phyloP scores from a whole-genome alignment of 305 asterid species.

The Solanum hybrid region DNA sequence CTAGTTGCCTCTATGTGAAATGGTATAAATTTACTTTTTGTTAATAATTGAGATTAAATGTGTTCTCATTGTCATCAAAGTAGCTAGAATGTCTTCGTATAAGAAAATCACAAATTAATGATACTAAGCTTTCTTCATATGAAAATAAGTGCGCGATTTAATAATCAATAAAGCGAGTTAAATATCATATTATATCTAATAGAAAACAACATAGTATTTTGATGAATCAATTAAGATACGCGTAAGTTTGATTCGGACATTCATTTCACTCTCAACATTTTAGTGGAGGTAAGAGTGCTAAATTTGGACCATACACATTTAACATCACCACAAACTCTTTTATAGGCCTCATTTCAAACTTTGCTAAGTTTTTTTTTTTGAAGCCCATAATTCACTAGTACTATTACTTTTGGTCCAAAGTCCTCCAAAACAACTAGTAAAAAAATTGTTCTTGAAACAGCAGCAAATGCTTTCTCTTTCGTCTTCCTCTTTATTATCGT shows the following conservation, averaged over 20 bases:
- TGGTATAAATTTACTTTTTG: not conserved
- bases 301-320: not conserved
- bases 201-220: rapidly evolving
- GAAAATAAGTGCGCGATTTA: no score
- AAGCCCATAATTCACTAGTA: not conserved
- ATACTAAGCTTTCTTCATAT: not conserved
- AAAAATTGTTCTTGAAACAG: not conserved
- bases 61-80: not conserved
- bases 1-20: not conserved
- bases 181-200: not conserved
- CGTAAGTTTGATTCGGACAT: rapidly evolving
- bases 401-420: not conserved
- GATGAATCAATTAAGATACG: not conserved
- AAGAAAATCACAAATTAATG: not conserved
- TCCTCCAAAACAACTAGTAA: not conserved
- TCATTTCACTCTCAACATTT: not conserved
- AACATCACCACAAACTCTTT: not conserved
- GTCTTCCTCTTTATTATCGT: not conserved
- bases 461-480: not conserved
- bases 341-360: not conserved
- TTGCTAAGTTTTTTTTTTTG: no score
- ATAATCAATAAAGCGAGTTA: no score
- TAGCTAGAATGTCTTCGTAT: not conserved
- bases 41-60: not conserved
- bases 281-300: not conserved